Conservation (phyloP, 441 rosid genomes). For the Brassica hybrid region DNA sequence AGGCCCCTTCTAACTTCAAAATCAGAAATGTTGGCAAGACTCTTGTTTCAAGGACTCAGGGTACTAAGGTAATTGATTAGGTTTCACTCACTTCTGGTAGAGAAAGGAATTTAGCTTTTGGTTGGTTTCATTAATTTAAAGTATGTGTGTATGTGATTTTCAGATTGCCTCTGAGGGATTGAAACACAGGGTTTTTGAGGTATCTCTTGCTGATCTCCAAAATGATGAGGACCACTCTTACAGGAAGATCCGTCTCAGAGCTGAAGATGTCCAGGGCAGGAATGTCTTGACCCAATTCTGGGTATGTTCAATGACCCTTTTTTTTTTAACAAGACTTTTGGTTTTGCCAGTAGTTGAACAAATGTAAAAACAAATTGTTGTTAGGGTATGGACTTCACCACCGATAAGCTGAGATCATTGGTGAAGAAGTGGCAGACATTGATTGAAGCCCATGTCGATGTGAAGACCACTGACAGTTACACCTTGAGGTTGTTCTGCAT, state of each 20-base stretch:
- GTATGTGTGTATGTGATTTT: not conserved
- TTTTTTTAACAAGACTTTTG: not conserved
- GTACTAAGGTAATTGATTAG: constrained; percentile 70
- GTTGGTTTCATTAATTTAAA: not conserved
- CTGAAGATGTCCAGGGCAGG: constrained; percentile 91
- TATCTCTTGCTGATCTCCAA: constrained; percentile 87
- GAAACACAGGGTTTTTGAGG: constrained; percentile 86
- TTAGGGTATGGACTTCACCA: constrained; percentile 56
- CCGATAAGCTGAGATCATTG: constrained; percentile 89
- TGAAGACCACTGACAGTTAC: constrained; percentile 81
- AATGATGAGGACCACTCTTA: constrained; percentile 79
- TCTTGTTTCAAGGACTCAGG: constrained; percentile 90
- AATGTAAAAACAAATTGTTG: not conserved
- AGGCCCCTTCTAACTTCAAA: constrained; percentile 74
- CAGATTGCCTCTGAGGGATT: constrained; percentile 98
- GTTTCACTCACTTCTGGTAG: not conserved
- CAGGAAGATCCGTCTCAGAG: constrained; percentile 90
- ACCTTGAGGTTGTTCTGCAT: constrained; percentile 91
- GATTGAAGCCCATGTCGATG: constrained; percentile 93
- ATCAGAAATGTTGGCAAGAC: constrained; percentile 80
- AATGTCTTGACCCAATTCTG: constrained; percentile 93
- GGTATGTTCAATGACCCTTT: constrained; percentile 64
- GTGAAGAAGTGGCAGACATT: constrained; percentile 90
- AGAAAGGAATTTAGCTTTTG: not conserved
- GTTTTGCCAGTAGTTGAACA: not conserved